A percentile compares a stretch with the other conserved stretches of the same genome.
Evolutionary conservation across 371 early-diverging fungal species (phyloP).

Genomic region (Syncephalastrum racemosum): DNA sequence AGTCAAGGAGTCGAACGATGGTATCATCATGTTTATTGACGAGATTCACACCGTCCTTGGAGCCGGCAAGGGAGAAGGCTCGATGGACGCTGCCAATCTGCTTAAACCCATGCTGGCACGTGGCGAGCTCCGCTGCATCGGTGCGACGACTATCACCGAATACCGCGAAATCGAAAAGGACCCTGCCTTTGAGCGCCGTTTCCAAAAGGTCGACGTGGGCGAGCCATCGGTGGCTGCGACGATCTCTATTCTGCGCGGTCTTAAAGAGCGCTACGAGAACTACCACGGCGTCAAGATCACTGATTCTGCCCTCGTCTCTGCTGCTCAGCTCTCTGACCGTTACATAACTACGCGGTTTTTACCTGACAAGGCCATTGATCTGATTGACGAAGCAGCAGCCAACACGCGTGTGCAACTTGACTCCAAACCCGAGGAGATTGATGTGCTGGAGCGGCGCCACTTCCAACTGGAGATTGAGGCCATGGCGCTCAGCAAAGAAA

Average conservation of each 20-base stretch:
- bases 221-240: constrained; percentile 84
- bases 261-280: constrained; percentile 82
- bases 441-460: constrained; percentile 85
- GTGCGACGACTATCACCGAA: constrained; percentile 90
- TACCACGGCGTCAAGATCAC: constrained; percentile 86
- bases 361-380: constrained; percentile 87
- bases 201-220: constrained; percentile 80
- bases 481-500: constrained; percentile 90
- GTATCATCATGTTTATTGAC: constrained; percentile 98
- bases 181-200: constrained; percentile 89
- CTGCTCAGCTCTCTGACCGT: constrained; percentile 76
- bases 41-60: constrained; percentile 97
- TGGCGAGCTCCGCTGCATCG: constrained; percentile 84
- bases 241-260: constrained; percentile 83
- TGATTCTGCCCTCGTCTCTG: constrained; percentile 79
- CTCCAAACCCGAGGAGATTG: constrained; percentile 94
- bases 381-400: constrained; percentile 94
- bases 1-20: constrained; percentile 86
- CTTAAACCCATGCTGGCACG: constrained; percentile 88
- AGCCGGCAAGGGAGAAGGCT: constrained; percentile 89
- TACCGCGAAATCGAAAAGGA: constrained; percentile 86
- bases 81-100: constrained; percentile 94
- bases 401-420: constrained; percentile 93
- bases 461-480: constrained; percentile 95
- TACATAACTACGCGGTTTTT: constrained; percentile 80